phyloP scores from a whole-genome alignment of 2,329 filamentous ascomycete species.

The Fusarium ambrosium region DNA sequence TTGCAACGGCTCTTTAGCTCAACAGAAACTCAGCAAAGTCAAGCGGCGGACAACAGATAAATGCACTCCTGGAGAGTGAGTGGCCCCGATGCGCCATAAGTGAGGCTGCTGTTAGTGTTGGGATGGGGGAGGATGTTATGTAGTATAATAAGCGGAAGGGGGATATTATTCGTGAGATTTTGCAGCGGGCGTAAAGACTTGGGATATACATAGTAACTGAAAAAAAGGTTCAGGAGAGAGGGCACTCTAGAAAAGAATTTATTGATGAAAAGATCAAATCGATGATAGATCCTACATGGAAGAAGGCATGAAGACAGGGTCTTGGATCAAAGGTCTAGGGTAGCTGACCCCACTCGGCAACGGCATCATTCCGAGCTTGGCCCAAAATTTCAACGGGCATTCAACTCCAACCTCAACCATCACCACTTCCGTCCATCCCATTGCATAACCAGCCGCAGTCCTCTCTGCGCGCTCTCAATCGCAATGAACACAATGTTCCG shows the following conservation, averaged over 20 bases:
- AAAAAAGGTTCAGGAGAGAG: not conserved
- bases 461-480: constrained; percentile 17
- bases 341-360: constrained; percentile 32
- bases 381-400: constrained; percentile 45
- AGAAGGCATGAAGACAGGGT: not conserved
- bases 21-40: too few species aligned
- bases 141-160: constrained; percentile 60
- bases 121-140: constrained; percentile 48
- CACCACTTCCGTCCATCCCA: constrained; percentile 26
- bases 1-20: too few species aligned
- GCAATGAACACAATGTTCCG: constrained; percentile 47
- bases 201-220: constrained; percentile 29
- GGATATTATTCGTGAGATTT: constrained; percentile 55
- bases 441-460: constrained; percentile 36
- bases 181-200: constrained; percentile 42
- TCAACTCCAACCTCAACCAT: constrained; percentile 28
- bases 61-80: too few species aligned
- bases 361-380: constrained; percentile 40
- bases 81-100: too few species aligned
- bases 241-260: not conserved
- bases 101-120: constrained; percentile 41
- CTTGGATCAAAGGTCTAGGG: constrained; percentile 31
- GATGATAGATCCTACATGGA: not conserved
- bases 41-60: too few species aligned
- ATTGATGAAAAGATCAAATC: not conserved